Conservation (phyloP, 2,329 filamentous ascomycete genomes). For the Fonsecaea erecta region DNA sequence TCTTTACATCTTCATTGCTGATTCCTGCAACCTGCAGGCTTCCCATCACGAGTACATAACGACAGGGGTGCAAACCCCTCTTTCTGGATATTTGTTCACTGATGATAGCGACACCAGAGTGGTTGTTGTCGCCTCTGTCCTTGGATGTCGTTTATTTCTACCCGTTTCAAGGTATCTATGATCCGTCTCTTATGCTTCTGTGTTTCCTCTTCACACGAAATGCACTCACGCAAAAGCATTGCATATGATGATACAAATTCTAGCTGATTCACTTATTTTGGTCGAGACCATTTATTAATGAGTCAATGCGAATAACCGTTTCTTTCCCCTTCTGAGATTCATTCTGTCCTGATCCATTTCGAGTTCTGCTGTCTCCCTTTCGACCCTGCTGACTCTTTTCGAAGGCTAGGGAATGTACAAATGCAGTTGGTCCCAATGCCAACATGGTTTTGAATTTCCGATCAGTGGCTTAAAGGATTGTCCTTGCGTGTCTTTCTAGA, state of each 20-base stretch:
- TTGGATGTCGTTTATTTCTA: background rate
- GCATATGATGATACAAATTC: slow-evolving; percentile 18
- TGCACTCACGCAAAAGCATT: background rate
- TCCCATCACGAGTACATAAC: background rate
- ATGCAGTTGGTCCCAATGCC: background rate
- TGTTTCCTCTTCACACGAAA: background rate
- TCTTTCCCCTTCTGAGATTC: slow-evolving; percentile 27
- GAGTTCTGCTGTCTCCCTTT: background rate
- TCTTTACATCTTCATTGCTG: background rate
- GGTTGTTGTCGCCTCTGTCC: background rate
- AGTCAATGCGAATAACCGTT: slow-evolving; percentile 19
- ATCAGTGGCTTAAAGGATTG: background rate
- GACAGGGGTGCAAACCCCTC: background rate
- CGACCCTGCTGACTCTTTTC: background rate
- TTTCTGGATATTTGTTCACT: background rate
- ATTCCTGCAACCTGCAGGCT: background rate
- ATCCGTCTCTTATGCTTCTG: background rate
- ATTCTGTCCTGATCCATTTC: background rate
- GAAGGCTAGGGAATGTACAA: background rate
- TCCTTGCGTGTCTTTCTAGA: slow-evolving; percentile 26
- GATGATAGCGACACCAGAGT: background rate
- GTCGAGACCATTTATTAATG: slow-evolving; percentile 13
- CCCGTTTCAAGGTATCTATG: background rate
- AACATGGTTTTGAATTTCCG: background rate
- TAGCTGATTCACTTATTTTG: slow-evolving; percentile 21